Evolutionary conservation across 2,329 filamentous ascomycete genomes (phyloP).

Genomic region (Sclerotinia spermophila): DNA sequence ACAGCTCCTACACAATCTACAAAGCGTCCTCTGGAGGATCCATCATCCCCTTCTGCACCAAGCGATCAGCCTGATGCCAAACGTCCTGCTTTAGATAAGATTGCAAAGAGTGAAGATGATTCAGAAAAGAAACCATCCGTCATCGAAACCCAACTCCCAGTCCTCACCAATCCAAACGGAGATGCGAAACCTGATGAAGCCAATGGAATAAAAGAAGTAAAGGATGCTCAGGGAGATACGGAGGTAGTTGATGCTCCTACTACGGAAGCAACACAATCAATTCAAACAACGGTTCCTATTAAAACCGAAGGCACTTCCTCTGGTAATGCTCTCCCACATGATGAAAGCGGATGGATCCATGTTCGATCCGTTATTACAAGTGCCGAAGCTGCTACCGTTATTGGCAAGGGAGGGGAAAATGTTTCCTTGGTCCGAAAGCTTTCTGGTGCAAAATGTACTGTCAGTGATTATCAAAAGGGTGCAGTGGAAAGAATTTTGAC

Average conservation of each 20-base stretch:
- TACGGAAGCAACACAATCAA: conserved; percentile 46
- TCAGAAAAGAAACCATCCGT: conserved; percentile 38
- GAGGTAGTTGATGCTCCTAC: conserved; percentile 55
- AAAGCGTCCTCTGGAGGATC: conserved; percentile 95
- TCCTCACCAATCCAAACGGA: conserved; percentile 44
- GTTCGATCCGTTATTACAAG: conserved; percentile 96
- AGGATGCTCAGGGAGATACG: conserved; percentile 64
- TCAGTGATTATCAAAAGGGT: conserved; percentile 96
- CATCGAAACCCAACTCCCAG: conserved; percentile 38
- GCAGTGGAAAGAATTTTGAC: conserved; percentile 97
- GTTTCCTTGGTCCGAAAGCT: conserved; percentile 93
- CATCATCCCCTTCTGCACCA: conserved; percentile 86
- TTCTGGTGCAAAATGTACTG: conserved; percentile 96
- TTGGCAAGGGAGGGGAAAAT: conserved; percentile 98
- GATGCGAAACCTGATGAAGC: conserved; percentile 39
- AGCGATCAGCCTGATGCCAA: conserved; percentile 96
- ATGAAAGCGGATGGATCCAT: conserved; percentile 96
- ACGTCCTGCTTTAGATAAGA: conserved; percentile 91
- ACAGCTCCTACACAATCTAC: conserved; percentile 61
- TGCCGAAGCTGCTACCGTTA: conserved; percentile 94
- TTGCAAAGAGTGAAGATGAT: conserved; percentile 63
- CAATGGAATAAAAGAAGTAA: conserved; percentile 49
- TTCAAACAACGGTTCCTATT: conserved; percentile 45
- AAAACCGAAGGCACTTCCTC: conserved; percentile 27
- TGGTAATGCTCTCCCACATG: conserved; percentile 57